phyloP scores from a whole-genome alignment of 257 asterid genomes.

The Solanum medicagineum region DNA sequence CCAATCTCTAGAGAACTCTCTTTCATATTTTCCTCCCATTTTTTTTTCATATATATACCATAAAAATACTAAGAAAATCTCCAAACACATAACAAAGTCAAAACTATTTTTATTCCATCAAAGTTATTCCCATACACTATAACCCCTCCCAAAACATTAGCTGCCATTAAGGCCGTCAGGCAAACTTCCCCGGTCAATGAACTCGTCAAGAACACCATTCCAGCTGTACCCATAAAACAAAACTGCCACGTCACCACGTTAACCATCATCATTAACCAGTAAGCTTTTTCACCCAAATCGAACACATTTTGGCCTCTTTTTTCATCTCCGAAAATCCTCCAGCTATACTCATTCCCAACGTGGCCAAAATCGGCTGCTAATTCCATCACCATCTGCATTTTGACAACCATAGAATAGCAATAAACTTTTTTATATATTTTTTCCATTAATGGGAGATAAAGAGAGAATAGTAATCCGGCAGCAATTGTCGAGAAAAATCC shows the following conservation, averaged over 20 bases:
- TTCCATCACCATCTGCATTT: slow-evolving; percentile 67
- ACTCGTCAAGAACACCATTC: slow-evolving; percentile 64
- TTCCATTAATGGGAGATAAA: slow-evolving; percentile 65
- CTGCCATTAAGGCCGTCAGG: slow-evolving; percentile 56
- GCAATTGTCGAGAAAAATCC: slow-evolving; percentile 46
- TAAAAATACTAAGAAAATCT: slow-evolving; percentile 53
- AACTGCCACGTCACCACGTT: slow-evolving; percentile 47
- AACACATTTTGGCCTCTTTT: slow-evolving; percentile 26
- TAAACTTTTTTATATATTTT: slow-evolving; percentile 26
- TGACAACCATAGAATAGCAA: slow-evolving; percentile 68
- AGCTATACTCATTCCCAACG: slow-evolving; percentile 23
- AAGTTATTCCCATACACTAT: slow-evolving; percentile 44
- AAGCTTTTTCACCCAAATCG: slow-evolving; percentile 35
- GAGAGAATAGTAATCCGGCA: slow-evolving; percentile 49
- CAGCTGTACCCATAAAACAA: slow-evolving; percentile 70
- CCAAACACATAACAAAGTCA: slow-evolving; percentile 53
- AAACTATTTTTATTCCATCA: slow-evolving; percentile 38
- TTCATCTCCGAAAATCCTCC: slow-evolving; percentile 31
- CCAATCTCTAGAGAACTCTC: background rate
- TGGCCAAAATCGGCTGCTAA: slow-evolving; percentile 42
- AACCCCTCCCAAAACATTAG: slow-evolving; percentile 53
- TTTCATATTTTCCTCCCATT: background rate
- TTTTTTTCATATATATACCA: slow-evolving; percentile 22
- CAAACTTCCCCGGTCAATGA: slow-evolving; percentile 63
- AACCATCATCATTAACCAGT: slow-evolving; percentile 33